Percentiles rank a stretch among this genome's conserved stretches.
These are phyloP conservation scores for Podospora anserina DNA, from an alignment of 495 filamentous ascomycete species.

Conservation along the genomic window DNA sequence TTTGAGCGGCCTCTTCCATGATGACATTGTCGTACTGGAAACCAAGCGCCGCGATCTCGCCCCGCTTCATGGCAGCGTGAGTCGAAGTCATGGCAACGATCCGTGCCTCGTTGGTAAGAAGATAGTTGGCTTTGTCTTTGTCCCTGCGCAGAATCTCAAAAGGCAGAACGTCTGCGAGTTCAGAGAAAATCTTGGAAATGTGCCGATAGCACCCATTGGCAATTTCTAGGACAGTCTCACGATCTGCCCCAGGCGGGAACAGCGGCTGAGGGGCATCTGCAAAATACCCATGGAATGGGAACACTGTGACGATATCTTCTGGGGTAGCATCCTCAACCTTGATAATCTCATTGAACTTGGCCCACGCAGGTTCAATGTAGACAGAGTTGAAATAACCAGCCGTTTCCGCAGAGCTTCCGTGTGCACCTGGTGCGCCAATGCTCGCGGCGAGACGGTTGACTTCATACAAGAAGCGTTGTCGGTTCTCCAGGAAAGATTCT, in stretches of 20 bases:
- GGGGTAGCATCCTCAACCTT: slow-evolving; percentile 51
- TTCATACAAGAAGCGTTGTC: slow-evolving; percentile 72
- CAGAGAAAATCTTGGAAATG: slow-evolving; percentile 85
- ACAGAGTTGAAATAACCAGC: slow-evolving; percentile 94
- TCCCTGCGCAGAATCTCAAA: slow-evolving; percentile 89
- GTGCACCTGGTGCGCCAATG: slow-evolving; percentile 81
- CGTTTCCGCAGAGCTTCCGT: slow-evolving; percentile 93
- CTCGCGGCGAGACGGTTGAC: slow-evolving; percentile 81
- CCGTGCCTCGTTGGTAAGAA: slow-evolving; percentile 89
- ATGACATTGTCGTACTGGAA: slow-evolving; percentile 98
- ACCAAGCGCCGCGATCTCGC: slow-evolving; percentile 85
- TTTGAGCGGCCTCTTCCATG: slow-evolving; percentile 98
- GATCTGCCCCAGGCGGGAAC: slow-evolving; percentile 61
- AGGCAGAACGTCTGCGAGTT: slow-evolving; percentile 88
- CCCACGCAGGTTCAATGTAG: slow-evolving; percentile 86
- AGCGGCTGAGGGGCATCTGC: slow-evolving; percentile 81
- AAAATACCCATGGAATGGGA: slow-evolving; percentile 91
- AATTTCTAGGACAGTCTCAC: slow-evolving; percentile 70
- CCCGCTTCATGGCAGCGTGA: slow-evolving; percentile 93
- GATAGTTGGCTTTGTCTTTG: slow-evolving; percentile 90
- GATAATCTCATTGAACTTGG: slow-evolving; percentile 67
- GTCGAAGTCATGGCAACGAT: slow-evolving; percentile 98
- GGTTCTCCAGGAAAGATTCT: slow-evolving; percentile 91
- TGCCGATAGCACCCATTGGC: slow-evolving; percentile 86
- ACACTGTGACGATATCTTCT: slow-evolving; percentile 63